Percentiles rank a stretch among this genome's conserved stretches.
Evolutionary conservation across 192 early-diverging fungal species (phyloP).

Genomic region (Oehlia diaphana): DNA sequence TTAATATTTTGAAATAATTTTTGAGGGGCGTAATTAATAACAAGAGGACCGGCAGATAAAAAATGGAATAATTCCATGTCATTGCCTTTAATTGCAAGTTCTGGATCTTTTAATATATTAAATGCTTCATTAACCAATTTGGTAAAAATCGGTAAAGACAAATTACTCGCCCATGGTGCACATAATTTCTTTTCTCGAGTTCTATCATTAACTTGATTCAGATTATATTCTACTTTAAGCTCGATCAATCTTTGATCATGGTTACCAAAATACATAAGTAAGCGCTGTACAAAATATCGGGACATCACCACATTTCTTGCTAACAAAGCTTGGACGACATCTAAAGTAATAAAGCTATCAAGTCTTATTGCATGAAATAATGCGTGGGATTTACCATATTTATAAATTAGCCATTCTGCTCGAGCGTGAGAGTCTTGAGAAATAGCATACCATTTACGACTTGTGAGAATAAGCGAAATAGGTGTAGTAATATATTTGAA

Average conservation of each 20-base stretch:
- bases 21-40: neutral
- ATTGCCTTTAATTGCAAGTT: neutral
- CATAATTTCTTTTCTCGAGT: neutral
- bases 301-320: neutral
- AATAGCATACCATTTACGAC: neutral
- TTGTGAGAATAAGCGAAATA: no score
- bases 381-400: constrained; percentile 14
- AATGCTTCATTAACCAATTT: neutral
- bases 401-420: constrained; percentile 1
- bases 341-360: neutral
- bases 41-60: no score
- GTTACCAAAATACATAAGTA: neutral
- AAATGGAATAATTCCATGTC: constrained; percentile 13
- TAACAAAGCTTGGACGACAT: neutral
- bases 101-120: neutral
- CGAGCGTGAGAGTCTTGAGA: neutral
- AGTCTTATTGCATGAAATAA: constrained; percentile 18
- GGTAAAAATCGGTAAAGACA: neutral
- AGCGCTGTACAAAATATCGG: constrained; percentile 13
- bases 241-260: neutral
- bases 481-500: no score
- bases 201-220: neutral
- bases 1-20: neutral
- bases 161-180: neutral
- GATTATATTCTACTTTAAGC: neutral